Conservation (phyloP, 116 monocot species). For the Dioscorea cayenensis region DNA sequence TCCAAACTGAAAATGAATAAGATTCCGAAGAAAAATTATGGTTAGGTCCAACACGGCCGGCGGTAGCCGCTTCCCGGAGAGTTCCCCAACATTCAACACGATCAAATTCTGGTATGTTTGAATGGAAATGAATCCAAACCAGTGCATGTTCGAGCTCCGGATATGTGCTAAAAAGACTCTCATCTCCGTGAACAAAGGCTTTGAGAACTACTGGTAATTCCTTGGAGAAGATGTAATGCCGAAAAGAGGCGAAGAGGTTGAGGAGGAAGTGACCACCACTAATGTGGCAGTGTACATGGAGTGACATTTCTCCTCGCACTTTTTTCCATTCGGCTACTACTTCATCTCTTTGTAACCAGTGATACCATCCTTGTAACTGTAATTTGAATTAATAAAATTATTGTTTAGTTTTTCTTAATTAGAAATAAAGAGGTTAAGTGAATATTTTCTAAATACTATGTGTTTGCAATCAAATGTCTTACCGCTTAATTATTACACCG, state of each 20-base stretch:
- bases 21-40: too few species aligned
- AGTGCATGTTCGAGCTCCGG: conserved; percentile 79
- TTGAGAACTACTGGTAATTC: conserved; percentile 89
- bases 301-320: conserved; percentile 74
- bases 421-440: too few species aligned
- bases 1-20: too few species aligned
- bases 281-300: conserved; percentile 97
- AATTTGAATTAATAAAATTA: neutral
- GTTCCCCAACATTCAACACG: conserved; percentile 90
- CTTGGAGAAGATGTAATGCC: conserved; percentile 79
- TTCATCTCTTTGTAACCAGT: conserved; percentile 81
- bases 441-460: too few species aligned
- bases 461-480: too few species aligned
- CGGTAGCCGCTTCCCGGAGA: conserved; percentile 46
- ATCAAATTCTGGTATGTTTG: conserved; percentile 75
- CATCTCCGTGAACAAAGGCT: conserved; percentile 86
- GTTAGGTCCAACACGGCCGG: neutral
- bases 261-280: conserved; percentile 92
- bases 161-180: conserved; percentile 38
- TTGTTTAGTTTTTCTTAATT: too few species aligned
- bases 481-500: too few species aligned
- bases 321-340: conserved; percentile 97
- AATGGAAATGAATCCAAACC: conserved; percentile 95
- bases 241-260: conserved; percentile 63
- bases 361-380: conserved; percentile 87